A percentile compares a stretch with the other conserved stretches of the same genome.
Conservation (phyloP, 2,329 filamentous ascomycete genomes). For the Colletotrichum gigasporum region DNA sequence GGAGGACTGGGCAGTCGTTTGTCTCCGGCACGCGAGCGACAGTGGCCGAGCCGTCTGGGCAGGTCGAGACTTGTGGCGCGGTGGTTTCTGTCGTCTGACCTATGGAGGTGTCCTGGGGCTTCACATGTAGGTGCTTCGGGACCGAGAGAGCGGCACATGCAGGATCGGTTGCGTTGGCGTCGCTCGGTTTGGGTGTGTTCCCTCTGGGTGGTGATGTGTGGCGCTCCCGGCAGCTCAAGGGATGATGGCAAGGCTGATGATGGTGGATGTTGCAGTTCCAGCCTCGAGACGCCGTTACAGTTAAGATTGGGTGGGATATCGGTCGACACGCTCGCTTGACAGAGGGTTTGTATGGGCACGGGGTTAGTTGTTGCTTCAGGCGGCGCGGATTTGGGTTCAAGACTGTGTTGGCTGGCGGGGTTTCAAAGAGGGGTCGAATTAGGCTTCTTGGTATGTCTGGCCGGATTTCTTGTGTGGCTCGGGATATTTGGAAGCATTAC, state of each 20-base stretch:
- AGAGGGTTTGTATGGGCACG: background rate
- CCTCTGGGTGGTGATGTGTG: background rate
- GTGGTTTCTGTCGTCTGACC: conserved; percentile 9
- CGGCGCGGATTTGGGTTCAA: background rate
- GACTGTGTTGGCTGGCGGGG: background rate
- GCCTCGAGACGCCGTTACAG: conserved; percentile 4
- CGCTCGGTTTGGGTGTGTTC: background rate
- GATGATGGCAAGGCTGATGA: conserved; percentile 14
- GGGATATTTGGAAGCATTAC: background rate
- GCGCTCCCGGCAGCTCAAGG: conserved; percentile 23
- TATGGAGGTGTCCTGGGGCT: background rate
- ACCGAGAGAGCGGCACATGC: conserved; percentile 6
- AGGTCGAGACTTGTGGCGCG: conserved; percentile 20
- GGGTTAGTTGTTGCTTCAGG: background rate
- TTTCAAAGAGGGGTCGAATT: background rate
- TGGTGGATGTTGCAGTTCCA: background rate
- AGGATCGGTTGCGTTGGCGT: background rate
- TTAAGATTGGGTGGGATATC: background rate
- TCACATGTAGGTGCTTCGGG: conserved; percentile 7
- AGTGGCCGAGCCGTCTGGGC: background rate
- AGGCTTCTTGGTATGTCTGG: background rate
- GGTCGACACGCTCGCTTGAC: background rate
- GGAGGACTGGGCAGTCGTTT: background rate
- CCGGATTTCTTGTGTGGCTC: background rate
- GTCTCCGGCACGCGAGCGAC: background rate